Conservation (phyloP, 2,329 filamentous ascomycete genomes). For the Microsporum audouinii region DNA sequence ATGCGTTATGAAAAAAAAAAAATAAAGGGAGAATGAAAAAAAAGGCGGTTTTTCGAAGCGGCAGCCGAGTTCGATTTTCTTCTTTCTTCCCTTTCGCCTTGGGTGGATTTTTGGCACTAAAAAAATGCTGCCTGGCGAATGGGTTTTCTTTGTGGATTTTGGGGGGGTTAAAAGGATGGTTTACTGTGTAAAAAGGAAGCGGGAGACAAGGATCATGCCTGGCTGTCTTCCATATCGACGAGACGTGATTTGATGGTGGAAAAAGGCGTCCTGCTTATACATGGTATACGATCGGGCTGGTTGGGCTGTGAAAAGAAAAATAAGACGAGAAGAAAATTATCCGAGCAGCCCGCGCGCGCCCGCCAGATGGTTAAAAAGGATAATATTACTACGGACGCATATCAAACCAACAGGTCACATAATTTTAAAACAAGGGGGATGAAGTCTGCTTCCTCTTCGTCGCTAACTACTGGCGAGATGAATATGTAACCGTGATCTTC, state of each 20-base stretch:
- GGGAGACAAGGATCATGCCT: not conserved
- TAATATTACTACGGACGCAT: not conserved
- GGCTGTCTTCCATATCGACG: not conserved
- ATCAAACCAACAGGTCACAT: not conserved
- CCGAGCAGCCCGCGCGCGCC: not conserved
- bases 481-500: conserved; percentile 32
- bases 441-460: not conserved
- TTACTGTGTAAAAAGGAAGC: not conserved
- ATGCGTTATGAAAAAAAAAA: not conserved
- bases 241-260: not conserved
- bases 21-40: not conserved
- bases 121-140: not conserved
- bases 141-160: not conserved
- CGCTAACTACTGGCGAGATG: not conserved
- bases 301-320: not conserved
- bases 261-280: too few relatives aligned
- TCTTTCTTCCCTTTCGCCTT: not conserved
- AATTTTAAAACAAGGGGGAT: not conserved
- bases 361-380: not conserved
- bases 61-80: not conserved
- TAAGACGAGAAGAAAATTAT: not conserved
- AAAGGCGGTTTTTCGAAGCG: not conserved
- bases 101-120: not conserved
- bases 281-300: not conserved
- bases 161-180: not conserved